Base-by-base conservation (phyloP, 495 filamentous ascomycete species). In the Penicillium steckii region DNA sequence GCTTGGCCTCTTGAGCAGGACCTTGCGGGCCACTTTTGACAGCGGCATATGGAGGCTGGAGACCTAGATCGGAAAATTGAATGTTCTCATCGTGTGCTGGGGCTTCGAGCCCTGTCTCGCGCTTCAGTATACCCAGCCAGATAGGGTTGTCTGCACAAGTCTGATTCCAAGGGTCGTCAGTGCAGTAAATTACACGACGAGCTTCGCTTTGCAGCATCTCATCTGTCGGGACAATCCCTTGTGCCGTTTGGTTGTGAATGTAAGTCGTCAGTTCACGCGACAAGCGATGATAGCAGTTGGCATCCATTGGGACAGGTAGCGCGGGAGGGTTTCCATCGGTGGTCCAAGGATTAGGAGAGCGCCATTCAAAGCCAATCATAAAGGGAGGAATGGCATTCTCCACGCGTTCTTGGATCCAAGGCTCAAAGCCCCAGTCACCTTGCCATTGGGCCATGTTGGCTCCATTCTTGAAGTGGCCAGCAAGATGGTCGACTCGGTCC, bases 351-450 rank as follows among this genome's bases (percentile, higher is more conserved):
- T 76, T 54, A 15, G 65, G 52, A n/a, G 64, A 64, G 7, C 57
- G 53, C 50, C 66, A 63, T 43, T 78, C 76, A 12, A 70, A 65
- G 15, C 66, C 74, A 55, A 76, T 79, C 33, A 79, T 61, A 49
- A 74, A 86, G 13, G 84, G 84, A 0, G 85, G 86, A 52, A 88
- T 85, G 27, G 84, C 84, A 61, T 88, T 88, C 64, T 88, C 85
- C 52, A 89, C 83, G 61, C 87, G 75, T 58, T 81, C 76, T 53
- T 85, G 75, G 46, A 90, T 81, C 29, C 77, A 75, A 4, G 75
- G 76, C 46, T 90, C 87, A 50, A 90, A 89, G 70, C 87, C 87
- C 86, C 87, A 89, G 65, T 87, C 86, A 58, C 87, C 86, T 71
- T 85, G 83, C 87, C 87, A 90, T 65, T 89, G 82, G 33, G 77